These are phyloP conservation scores for Aspergillus sp. DNA, from an alignment of 2,329 filamentous ascomycete species.

Conservation along the genomic window DNA sequence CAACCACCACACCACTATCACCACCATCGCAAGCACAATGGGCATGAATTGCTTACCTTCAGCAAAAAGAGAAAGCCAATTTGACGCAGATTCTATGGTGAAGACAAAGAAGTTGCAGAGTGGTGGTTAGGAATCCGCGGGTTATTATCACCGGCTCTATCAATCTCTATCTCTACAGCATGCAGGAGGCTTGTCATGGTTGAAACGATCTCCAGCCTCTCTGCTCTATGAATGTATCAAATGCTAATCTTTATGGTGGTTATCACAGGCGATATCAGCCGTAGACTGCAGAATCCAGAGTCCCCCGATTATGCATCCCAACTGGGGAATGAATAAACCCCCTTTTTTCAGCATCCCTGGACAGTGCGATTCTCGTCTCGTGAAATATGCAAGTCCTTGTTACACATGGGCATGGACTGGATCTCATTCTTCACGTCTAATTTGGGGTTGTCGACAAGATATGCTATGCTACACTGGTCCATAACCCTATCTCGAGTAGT, in stretches of 20 bases:
- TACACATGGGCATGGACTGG: neutral
- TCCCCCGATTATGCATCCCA: neutral
- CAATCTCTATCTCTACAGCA: neutral
- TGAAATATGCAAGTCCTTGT: neutral
- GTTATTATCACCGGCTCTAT: neutral
- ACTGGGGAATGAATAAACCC: neutral
- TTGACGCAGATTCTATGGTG: neutral
- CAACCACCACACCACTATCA: neutral
- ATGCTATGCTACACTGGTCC: neutral
- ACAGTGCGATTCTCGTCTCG: neutral
- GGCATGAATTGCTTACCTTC: too few relatives aligned
- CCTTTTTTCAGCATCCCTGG: neutral
- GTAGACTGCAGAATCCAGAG: neutral
- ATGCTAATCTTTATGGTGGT: neutral
- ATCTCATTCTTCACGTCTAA: neutral
- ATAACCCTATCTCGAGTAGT: neutral
- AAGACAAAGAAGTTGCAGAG: too few relatives aligned
- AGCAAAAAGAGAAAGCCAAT: neutral
- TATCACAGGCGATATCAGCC: neutral
- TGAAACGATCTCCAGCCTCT: conserved; percentile 1
- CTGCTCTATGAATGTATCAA: neutral
- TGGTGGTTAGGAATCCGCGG: neutral
- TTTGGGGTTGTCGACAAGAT: neutral
- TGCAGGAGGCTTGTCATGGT: neutral
- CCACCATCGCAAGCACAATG: neutral